Evolutionary conservation across 1,284 basidiomycete genomes (phyloP).

Genomic region (Bjerkandera adusta): DNA sequence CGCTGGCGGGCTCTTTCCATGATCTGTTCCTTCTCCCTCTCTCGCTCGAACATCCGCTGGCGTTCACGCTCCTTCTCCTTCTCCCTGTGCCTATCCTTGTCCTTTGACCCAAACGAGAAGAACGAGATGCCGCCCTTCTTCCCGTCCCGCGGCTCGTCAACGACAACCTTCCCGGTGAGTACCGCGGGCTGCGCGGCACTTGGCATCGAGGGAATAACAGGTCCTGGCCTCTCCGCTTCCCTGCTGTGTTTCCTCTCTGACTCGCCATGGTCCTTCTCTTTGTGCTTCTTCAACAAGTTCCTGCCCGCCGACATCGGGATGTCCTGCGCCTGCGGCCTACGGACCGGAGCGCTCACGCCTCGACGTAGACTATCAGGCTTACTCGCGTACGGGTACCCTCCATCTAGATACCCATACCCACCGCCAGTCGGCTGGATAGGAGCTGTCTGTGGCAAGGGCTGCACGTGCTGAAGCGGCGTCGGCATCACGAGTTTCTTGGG

Average conservation of each 20-base stretch:
- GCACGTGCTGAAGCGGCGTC: slow-evolving; percentile 40
- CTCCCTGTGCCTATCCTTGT: slow-evolving; percentile 2
- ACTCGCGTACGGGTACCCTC: neutral
- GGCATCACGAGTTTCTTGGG: slow-evolving; percentile 70
- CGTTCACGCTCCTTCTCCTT: slow-evolving; percentile 4
- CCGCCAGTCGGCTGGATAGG: slow-evolving; percentile 9
- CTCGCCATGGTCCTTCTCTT: slow-evolving; percentile 7
- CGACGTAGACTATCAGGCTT: slow-evolving; percentile 1
- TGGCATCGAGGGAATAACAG: neutral
- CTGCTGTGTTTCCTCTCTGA: neutral
- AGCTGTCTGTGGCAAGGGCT: slow-evolving; percentile 13
- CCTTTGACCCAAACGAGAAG: slow-evolving; percentile 1
- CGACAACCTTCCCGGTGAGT: neutral
- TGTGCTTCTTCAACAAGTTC: slow-evolving; percentile 14
- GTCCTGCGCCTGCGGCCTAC: slow-evolving; percentile 14
- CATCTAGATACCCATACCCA: neutral
- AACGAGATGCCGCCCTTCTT: slow-evolving; percentile 1
- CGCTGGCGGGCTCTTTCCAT: slow-evolving; percentile 5
- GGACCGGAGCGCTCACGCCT: slow-evolving; percentile 3
- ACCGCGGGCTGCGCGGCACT: slow-evolving; percentile 18
- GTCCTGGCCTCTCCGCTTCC: slow-evolving; percentile 7
- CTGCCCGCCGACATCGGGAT: slow-evolving; percentile 16
- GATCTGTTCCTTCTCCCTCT: slow-evolving; percentile 21
- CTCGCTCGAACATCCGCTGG: slow-evolving; percentile 19
- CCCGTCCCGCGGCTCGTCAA: slow-evolving; percentile 2